A percentile compares a stretch with the other conserved stretches of the same genome.
Evolutionary conservation across 2,329 filamentous ascomycete species (phyloP).

Genomic region (Arthrobotrys musiformis): DNA sequence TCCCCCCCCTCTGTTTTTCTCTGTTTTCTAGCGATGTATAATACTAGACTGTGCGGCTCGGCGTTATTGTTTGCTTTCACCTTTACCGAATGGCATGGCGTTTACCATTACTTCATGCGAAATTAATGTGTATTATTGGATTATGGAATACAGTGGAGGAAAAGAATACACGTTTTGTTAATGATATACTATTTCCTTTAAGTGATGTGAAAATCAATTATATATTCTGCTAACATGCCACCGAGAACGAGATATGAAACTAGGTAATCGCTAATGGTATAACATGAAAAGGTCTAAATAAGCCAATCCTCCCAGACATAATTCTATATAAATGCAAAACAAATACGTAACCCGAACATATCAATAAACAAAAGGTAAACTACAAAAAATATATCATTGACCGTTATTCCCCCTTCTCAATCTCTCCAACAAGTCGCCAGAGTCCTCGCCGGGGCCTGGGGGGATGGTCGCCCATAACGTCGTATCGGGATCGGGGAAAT

Average conservation of each 20-base stretch:
- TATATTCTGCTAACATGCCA: background rate
- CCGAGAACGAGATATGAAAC: background rate
- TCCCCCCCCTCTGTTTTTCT: background rate
- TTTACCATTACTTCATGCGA: constrained; percentile 5
- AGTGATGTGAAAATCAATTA: background rate
- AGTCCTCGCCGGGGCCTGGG: background rate
- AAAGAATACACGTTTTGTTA: background rate
- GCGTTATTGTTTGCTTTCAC: constrained; percentile 3
- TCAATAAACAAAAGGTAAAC: background rate
- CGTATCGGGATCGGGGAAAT: constrained; percentile 23
- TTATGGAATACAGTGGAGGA: background rate
- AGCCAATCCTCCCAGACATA: background rate
- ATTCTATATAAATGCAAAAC: background rate
- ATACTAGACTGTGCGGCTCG: constrained; percentile 26
- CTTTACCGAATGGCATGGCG: constrained; percentile 3
- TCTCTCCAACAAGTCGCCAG: constrained; percentile 18
- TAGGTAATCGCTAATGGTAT: constrained; percentile 15
- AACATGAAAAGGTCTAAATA: background rate
- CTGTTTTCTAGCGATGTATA: constrained; percentile 27
- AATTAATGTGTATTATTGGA: constrained; percentile 33
- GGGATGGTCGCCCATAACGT: constrained; percentile 21
- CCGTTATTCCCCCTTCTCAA: constrained; percentile 33
- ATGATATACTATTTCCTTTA: background rate
- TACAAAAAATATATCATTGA: background rate
- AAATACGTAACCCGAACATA: no score